Evolutionary conservation across 352 stramenopile species (phyloP), one percentile per base, ranked within the genome.

Genomic region (Pythium oligandrum): DNA sequence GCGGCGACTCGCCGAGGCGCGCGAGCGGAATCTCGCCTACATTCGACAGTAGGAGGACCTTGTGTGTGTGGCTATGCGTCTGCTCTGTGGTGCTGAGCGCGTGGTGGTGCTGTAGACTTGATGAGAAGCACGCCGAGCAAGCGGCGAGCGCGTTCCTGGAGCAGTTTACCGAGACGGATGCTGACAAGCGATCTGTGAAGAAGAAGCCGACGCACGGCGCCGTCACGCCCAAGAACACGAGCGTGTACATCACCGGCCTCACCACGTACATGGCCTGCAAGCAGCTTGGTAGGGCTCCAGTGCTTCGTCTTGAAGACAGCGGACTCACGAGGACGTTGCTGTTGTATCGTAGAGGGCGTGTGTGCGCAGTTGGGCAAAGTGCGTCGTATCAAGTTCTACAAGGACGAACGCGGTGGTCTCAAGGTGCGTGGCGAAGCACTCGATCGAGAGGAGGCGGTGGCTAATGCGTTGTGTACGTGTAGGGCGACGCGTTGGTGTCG

Each of bases 381-480:
- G 55, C 76, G 81, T 9, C 84, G 84, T 26, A 73, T 90, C 59
- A 94, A 94, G 54, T 93, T 94, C 51, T 94, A 94, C 73, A 82
- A 90, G 48, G 73, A 91, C 55, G 76, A 84, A 8, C 71, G 68
- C 17, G 84, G 84, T 53, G 74, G 82, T 31, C 71, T 94, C 12
- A 92, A 94, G 59, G 74, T 88, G 48, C 30, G 48, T 55, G 34
- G 33, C 8, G 10, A 35, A 56, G 39, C 5, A 40, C 40, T 40
- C 36, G 12, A 53, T 38, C 39, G 1, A 47, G 40, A 17, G 7
- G 46, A 9, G 11, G 34, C 11, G 1, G 11, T 50, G 36, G 32
- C 9, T 46, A 40, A 4, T 46, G 12, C 11, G 1, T 50, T 26
- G 1, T 48, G 12, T 47, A 44, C 40, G 7, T 36, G 31, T 54